A percentile compares a stretch with the other conserved stretches of the same genome.
Conservation (phyloP, 2,329 filamentous ascomycete genomes). For the Diaporthe citri region DNA sequence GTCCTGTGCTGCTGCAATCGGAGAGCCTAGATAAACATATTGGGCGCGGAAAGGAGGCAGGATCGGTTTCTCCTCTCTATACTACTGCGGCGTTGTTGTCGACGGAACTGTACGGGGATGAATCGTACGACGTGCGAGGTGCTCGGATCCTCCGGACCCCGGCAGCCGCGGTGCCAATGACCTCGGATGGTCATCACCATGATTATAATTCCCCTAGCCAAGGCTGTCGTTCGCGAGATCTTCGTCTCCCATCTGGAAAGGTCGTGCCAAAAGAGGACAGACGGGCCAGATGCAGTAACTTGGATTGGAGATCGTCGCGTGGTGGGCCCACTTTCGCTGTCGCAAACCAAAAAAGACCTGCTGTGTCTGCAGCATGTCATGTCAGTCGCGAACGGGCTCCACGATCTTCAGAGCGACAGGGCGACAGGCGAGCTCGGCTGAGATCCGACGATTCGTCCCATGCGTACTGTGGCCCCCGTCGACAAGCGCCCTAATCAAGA, state of each 20-base stretch:
- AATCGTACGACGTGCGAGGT: background rate
- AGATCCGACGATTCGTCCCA: slow-evolving; percentile 21
- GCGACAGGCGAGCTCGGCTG: slow-evolving; percentile 6
- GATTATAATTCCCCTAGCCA: background rate
- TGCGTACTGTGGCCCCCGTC: background rate
- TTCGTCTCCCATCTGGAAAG: background rate
- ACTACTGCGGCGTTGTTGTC: background rate
- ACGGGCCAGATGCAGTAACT: background rate
- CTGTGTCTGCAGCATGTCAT: slow-evolving; percentile 12
- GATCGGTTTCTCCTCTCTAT: background rate
- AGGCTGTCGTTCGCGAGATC: background rate
- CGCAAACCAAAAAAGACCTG: background rate
- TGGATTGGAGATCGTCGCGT: slow-evolving; percentile 2
- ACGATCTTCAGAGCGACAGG: slow-evolving; percentile 6
- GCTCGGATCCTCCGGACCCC: background rate
- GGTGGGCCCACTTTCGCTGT: slow-evolving; percentile 22
- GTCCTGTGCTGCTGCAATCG: background rate
- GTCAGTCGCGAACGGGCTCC: background rate
- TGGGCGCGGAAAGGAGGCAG: background rate
- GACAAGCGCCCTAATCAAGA: slow-evolving; percentile 24
- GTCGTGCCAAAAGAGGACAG: slow-evolving; percentile 3
- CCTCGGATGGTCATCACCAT: slow-evolving; percentile 7
- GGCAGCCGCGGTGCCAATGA: slow-evolving; percentile 1
- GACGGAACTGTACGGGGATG: background rate
- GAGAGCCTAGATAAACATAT: background rate